Evolutionary conservation across 2,329 filamentous ascomycete genomes (phyloP), one percentile per base, ranked within the genome.

Genomic region (Botryotinia convoluta): DNA sequence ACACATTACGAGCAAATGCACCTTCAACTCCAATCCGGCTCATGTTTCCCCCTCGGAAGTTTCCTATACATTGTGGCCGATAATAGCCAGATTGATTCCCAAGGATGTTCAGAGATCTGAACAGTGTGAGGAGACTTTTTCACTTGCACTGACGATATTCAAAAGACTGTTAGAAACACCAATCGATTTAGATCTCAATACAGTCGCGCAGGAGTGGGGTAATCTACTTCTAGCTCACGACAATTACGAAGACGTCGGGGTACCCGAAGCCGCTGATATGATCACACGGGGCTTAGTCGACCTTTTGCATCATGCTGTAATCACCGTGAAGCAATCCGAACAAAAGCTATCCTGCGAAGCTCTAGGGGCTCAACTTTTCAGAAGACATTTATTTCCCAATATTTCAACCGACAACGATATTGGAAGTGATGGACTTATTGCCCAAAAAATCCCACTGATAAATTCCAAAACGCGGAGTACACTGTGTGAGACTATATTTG

Each of bases 321-420:
- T 73, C n/a, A 76, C 77, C 62, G 77, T 77, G 45, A 79, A 79
- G 71, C 75, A 74, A 39, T 77, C 76, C 44, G 75, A 78, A 57
- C 76, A 79, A 70, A 62, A 72, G 35, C 42, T 80, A 22, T 73
- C 76, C 20, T 78, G 78, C 75, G 76, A 83, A 65, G 78, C 81
- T n/a, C 80, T 88, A 64, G 84, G 86, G 16, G 83, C 84, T 69
- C 82, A 82, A 4, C 80, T 94, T 1, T 89, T 94, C 77, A 87
- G 86, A 79, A 87, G 84, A 72, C 90, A 92, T 77, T 83, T 94
- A 0, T 93, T 93, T 76, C 91, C 92, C 0, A 75, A 75, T 10
- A 69, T 78, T 1, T 84, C 86, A 57, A 77, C 85, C 29, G 84
- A 83, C 1, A 78, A 81, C 12, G 74, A 78, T 7, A 78, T 80